Evolutionary conservation across 495 filamentous ascomycete genomes (phyloP), one percentile per base, ranked within the genome.

Genomic region (Achaetomiella virescens): DNA sequence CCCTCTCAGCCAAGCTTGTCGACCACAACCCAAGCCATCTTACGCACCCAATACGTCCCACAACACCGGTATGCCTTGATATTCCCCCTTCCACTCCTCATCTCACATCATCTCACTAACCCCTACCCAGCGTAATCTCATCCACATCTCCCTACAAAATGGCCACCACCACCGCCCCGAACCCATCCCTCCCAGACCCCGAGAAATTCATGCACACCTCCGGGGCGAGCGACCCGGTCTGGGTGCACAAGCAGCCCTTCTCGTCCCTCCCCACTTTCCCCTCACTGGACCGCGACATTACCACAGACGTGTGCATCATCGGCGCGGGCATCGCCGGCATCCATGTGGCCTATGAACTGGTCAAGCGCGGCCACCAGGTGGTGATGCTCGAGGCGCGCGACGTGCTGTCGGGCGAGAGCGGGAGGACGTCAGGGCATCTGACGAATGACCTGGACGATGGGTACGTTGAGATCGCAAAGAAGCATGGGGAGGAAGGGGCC

Each of bases 311-410:
- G 1, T 72, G 70, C 62, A 68, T 84, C 47, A 66, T 84, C 54
- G 81, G 81, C 14, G 72, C 77, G 27, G 79, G 81, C 31, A 83
- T 82, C 48, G 65, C 78, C 9, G 81, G 81, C 9, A 73, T 84
- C 25, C 73, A 71, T 2, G 69, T 65, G 7, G 79, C 81, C 3
- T 81, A 81, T 50, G 80, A 83, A 60, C 72, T 80, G 0, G 68
- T 83, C 48, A 61, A 24, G n/a, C 72, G 76, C 15, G 81, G 79
- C 22, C 59, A 72, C 31, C 50, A 66, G 0, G 78, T 82, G 6
- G 68, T 69, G n/a, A 69, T 82, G 57, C 66, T 82, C 38, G 81
- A 83, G 52, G 79, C 81, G 4, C 73, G 80, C 8, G 70, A 81
- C 8, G 69, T 76, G 10, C 63, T 82, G 2, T 73, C 78, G 1